Evolutionary conservation across 495 filamentous ascomycete genomes (phyloP), one percentile per base, ranked within the genome.

Genomic region (Xylaria intraflava): DNA sequence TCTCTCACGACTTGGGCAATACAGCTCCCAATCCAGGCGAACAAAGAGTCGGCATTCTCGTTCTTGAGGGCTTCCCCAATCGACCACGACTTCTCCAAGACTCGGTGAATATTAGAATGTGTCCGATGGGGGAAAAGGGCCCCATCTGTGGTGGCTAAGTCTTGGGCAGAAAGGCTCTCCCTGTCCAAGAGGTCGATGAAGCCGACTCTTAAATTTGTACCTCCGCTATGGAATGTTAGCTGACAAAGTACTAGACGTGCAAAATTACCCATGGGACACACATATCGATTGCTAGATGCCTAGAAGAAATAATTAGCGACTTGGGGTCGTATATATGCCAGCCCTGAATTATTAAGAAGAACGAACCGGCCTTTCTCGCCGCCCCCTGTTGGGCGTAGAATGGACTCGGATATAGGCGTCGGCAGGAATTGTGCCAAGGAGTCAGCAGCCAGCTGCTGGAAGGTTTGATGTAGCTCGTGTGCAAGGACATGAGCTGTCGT

Each of bases 31-130:
- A 94, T 87, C 88, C 88, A 94, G 4, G 73, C 68, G 63, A 92
- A 94, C 2, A 92, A 62, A 50, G 82, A 81, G 49, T 89, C 86
- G 2, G 85, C 83, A 44, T 88, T 81, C 48, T 87, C 80, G 66
- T 80, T 84, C 61, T 91, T 91, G 44, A 93, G 72, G 61, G 89
- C 79, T 23, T 93, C 86, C 36, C 81, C 79, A 44, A 94, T 91
- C 1, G 83, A 83, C 88, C 88, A 94, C 51, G 79, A 79, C 50
- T 77, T 81, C 65, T 90, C 87, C 33, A 87, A 68, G 0, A 79
- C 78, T 31, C 84, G 73, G 64, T 72, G 74, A 44, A 86, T 75
- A 36, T 78, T 76, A 54, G 75, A 66, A 38, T 46, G 26, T 10
- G 53, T 39, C 46, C 62, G 49, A 46, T 48, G 33, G n/a, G 46